Conservation (phyloP, 176 grass and related monocot genomes). For the Phoenix dactylifera region DNA sequence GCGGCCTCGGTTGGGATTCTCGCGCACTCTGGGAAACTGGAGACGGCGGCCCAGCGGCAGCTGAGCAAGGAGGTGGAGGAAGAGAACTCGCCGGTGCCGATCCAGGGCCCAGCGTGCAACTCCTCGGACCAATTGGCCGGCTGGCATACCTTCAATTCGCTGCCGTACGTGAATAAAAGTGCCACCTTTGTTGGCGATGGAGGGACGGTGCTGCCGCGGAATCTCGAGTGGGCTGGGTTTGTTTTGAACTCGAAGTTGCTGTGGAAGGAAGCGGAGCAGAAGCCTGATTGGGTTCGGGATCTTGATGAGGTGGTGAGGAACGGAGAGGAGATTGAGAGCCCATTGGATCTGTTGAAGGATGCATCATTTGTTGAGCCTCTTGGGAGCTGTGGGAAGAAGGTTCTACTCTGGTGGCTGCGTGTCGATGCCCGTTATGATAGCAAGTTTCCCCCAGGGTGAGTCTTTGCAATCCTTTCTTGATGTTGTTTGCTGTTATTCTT, state of each 20-base stretch:
- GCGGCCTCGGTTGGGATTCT: conserved; percentile 67
- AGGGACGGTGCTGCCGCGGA: conserved; percentile 45
- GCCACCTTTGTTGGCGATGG: conserved; percentile 51
- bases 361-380: conserved; percentile 64
- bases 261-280: conserved; percentile 63
- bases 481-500: no score
- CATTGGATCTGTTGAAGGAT: conserved; percentile 51
- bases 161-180: conserved; percentile 25
- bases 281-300: conserved; percentile 84
- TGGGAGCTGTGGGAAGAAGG: conserved; percentile 48
- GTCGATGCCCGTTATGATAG: conserved; percentile 46
- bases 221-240: conserved; percentile 86
- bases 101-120: conserved; percentile 80
- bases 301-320: conserved; percentile 52
- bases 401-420: conserved; percentile 76
- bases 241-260: conserved; percentile 56
- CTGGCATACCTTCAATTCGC: conserved; percentile 62
- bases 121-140: conserved; percentile 41
- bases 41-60: background rate
- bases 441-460: conserved; percentile 87
- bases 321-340: conserved; percentile 78
- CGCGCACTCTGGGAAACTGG: background rate
- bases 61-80: conserved; percentile 36
- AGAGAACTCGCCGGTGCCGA: conserved; percentile 44
- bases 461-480: conserved; percentile 9